phyloP scores from a whole-genome alignment of 2,329 filamentous ascomycete species.

The Talaromyces pinophilus region DNA sequence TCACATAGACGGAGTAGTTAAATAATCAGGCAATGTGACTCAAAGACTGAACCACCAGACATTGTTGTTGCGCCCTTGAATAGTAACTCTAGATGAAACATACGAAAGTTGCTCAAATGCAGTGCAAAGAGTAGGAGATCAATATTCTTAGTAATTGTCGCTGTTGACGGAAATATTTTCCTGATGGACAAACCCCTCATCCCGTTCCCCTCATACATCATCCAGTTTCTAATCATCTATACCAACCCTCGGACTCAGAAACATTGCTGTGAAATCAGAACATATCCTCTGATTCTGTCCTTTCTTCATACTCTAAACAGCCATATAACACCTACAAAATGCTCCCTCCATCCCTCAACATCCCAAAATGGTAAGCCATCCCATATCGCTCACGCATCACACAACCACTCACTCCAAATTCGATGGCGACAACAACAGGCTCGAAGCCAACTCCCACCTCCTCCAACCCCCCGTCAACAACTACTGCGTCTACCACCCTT shows the following conservation, averaged over 20 bases:
- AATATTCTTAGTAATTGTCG: neutral
- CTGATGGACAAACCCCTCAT: conserved; percentile 1
- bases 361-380: conserved; percentile 48
- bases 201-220: conserved; percentile 10
- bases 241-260: neutral
- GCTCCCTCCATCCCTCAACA: conserved; percentile 39
- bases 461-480: conserved; percentile 95
- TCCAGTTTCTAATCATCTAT: neutral
- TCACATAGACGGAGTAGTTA: neutral
- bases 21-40: neutral
- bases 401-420: neutral
- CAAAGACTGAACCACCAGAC: neutral
- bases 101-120: too few species aligned
- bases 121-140: too few species aligned
- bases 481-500: conserved; percentile 85
- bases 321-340: neutral
- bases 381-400: conserved; percentile 14
- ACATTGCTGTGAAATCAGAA: neutral
- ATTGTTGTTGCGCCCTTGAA: neutral
- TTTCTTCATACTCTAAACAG: neutral
- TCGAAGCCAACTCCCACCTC: conserved; percentile 86
- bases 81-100: neutral
- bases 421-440: conserved; percentile 57
- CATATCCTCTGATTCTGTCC: neutral
- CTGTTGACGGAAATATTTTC: neutral